Base-by-base conservation (phyloP, 2,329 filamentous ascomycete genomes). In the Tolypocladium pustulatum region DNA sequence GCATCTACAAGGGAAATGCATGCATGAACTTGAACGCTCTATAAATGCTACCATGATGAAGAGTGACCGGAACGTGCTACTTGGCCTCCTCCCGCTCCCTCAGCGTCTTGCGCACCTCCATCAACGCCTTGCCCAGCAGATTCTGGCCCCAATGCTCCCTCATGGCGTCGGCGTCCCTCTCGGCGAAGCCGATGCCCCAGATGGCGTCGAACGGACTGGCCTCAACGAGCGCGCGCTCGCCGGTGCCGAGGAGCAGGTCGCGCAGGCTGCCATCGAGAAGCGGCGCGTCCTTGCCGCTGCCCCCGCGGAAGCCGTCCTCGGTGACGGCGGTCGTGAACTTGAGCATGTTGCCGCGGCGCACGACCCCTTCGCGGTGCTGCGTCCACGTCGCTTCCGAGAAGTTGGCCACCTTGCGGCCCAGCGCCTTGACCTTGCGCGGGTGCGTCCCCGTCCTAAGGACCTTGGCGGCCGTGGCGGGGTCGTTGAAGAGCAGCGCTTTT, bases 181-280 rank as follows among this genome's bases (percentile, higher is more conserved):
- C 80, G 2, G 65, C 72, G 64, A 82, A 87, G 7, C 87, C 86
- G 53, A 89, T 73, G 1, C 86, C 86, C 87, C 86, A 89, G 57
- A 88, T 79, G 6, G 75, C 66, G 72, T 89, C 86, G 59, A 69
- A 75, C 13, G 84, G 81, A 59, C 78, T 78, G 37, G 83, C 83
- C 72, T 87, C 85, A 2, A 88, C 82, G 27, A 89, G 66, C 69
- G 86, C 80, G 53, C 79, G 72, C 6, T 83, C 78, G 0, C 81
- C 83, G 1, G 87, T 89, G 9, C 67, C 75, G 51, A 88, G 68
- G 61, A 90, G 65, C 71, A 74, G 68, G 34, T 68, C 71, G 55
- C 69, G 73, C 63, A 88, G 67, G 20, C 72, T 71, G 6, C 69
- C 68, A 2, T 76, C 72, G 65, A 69, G 63, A 52, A 66, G 66